Conservation (phyloP, 2,329 filamentous ascomycete genomes). For the Hortaea sp. region DNA sequence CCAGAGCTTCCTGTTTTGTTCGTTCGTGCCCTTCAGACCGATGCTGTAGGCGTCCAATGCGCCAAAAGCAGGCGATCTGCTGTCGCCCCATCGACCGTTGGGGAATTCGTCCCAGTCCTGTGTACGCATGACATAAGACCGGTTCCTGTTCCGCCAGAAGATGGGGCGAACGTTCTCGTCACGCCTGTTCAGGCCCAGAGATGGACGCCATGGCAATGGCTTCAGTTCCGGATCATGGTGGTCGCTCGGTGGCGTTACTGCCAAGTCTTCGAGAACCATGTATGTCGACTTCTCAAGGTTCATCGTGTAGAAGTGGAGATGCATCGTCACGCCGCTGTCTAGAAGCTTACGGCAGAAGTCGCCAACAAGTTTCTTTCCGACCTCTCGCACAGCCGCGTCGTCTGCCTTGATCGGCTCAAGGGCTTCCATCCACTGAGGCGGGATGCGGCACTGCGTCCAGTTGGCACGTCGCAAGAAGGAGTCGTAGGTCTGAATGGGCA, state of each 20-base stretch:
- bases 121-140: constrained; percentile 88
- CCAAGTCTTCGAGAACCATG: constrained; percentile 85
- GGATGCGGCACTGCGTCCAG: constrained; percentile 81
- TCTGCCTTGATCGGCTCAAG: constrained; percentile 95
- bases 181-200: constrained; percentile 75
- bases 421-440: constrained; percentile 66
- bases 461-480: constrained; percentile 83
- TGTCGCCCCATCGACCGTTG: constrained; percentile 97
- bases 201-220: constrained; percentile 92
- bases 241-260: constrained; percentile 72
- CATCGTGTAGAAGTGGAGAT: constrained; percentile 99
- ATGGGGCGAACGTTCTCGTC: constrained; percentile 95
- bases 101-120: constrained; percentile 99
- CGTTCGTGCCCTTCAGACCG: constrained; percentile 85
- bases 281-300: constrained; percentile 89
- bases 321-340: constrained; percentile 62
- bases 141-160: constrained; percentile 96
- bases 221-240: constrained; percentile 38
- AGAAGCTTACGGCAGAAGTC: constrained; percentile 84
- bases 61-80: constrained; percentile 88
- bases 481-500: constrained; percentile 91
- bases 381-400: constrained; percentile 80
- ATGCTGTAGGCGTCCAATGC: constrained; percentile 92
- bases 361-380: constrained; percentile 77
- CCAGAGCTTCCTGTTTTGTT: constrained; percentile 92